These are phyloP conservation scores for Glutinoglossum americanum DNA, from an alignment of 495 filamentous ascomycete genomes.

Conservation along the genomic window DNA sequence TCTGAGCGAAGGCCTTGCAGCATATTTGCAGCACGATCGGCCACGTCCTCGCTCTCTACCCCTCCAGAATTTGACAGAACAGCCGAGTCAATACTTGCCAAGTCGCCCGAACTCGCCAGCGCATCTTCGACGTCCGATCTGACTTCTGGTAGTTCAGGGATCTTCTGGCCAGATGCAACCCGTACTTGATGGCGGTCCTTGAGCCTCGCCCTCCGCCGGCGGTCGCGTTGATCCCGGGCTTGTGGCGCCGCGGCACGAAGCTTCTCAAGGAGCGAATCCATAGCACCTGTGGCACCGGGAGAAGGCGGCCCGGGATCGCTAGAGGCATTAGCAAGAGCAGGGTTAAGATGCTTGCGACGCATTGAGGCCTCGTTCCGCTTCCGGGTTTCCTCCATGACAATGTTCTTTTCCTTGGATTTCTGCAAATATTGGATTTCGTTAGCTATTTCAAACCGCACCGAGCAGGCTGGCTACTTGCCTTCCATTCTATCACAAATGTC, in stretches of 20 bases:
- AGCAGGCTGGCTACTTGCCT: conserved; percentile 25
- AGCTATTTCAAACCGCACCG: neutral
- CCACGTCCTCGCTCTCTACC: conserved; percentile 50
- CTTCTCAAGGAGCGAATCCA: conserved; percentile 94
- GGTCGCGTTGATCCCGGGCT: conserved; percentile 65
- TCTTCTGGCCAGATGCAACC: conserved; percentile 65
- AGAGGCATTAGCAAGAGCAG: conserved; percentile 16
- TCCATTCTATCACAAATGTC: conserved; percentile 83
- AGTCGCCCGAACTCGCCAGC: conserved; percentile 10
- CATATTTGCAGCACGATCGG: conserved; percentile 61
- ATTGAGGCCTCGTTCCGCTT: conserved; percentile 72
- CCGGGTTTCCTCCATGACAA: conserved; percentile 57
- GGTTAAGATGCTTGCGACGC: conserved; percentile 64
- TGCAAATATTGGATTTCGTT: conserved; percentile 13
- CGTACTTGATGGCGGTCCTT: conserved; percentile 88
- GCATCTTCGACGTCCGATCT: conserved; percentile 20
- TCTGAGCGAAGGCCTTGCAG: conserved; percentile 56
- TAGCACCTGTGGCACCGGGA: conserved; percentile 68
- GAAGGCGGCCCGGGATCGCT: conserved; percentile 30
- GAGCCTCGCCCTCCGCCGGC: conserved; percentile 64
- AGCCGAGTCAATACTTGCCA: conserved; percentile 4
- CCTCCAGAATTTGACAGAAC: conserved; percentile 10
- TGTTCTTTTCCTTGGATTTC: conserved; percentile 86
- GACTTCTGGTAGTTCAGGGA: conserved; percentile 40
- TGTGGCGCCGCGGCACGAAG: conserved; percentile 82